These are phyloP conservation scores for Globisporangium paroecandrum DNA, from an alignment of 352 stramenopile species.

Conservation along the genomic window DNA sequence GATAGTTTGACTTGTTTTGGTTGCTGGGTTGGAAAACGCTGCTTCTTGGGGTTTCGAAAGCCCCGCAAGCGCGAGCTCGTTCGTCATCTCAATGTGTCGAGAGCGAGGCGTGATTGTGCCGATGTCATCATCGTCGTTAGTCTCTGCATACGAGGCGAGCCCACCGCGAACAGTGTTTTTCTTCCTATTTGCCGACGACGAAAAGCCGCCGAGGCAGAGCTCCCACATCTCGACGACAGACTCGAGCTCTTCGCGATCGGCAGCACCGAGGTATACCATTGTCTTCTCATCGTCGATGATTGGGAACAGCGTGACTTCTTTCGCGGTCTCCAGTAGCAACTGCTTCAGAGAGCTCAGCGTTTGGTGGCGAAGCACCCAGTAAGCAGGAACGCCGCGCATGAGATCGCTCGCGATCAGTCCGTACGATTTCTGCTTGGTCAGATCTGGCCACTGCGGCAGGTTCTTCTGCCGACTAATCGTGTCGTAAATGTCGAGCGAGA, in stretches of 20 bases:
- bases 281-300: constrained; percentile 61
- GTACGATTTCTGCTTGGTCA: constrained; percentile 79
- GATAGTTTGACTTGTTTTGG: constrained; percentile 26
- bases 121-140: neutral
- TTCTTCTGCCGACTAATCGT: constrained; percentile 78
- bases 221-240: constrained; percentile 57
- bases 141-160: neutral
- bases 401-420: constrained; percentile 62
- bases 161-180: neutral
- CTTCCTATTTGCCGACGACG: neutral
- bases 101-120: constrained; percentile 22
- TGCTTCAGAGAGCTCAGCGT: constrained; percentile 47
- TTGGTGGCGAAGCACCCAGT: constrained; percentile 48
- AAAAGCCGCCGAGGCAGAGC: constrained; percentile 29
- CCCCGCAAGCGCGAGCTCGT: constrained; percentile 21
- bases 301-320: constrained; percentile 51
- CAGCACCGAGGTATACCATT: constrained; percentile 63
- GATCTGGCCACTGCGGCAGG: constrained; percentile 74
- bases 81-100: constrained; percentile 20
- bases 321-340: constrained; percentile 35
- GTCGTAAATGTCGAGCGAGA: constrained; percentile 84
- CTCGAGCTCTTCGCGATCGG: constrained; percentile 60
- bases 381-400: constrained; percentile 50
- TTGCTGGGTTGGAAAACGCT: constrained; percentile 35
- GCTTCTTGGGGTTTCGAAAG: constrained; percentile 24